These are phyloP conservation scores for Globisporangium radiosum DNA, from an alignment of 352 stramenopile species.

Conservation along the genomic window DNA sequence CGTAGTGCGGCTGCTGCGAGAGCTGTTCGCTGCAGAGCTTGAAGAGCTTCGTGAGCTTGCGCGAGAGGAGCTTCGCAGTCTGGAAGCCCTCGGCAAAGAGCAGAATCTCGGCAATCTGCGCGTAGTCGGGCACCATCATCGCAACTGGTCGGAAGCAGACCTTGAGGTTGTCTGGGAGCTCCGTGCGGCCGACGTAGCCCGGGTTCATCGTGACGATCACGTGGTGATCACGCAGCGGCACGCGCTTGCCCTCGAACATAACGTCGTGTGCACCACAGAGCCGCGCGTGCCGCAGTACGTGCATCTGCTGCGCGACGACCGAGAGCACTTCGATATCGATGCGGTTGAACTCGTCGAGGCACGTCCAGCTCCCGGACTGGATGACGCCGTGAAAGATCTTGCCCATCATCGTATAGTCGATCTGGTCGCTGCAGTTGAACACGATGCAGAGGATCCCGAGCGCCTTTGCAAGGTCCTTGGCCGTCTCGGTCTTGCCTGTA, in stretches of 20 bases:
- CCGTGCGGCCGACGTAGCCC: slow-evolving; percentile 66
- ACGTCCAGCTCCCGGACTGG: slow-evolving; percentile 76
- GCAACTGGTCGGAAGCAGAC: slow-evolving; percentile 77
- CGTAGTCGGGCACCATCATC: slow-evolving; percentile 88
- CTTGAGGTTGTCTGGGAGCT: slow-evolving; percentile 84
- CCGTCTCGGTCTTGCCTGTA: slow-evolving; percentile 93
- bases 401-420: slow-evolving; percentile 88
- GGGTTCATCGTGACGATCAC: slow-evolving; percentile 90
- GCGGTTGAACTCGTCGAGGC: slow-evolving; percentile 89
- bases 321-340: slow-evolving; percentile 86
- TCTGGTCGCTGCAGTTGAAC: slow-evolving; percentile 95
- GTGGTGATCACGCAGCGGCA: slow-evolving; percentile 59
- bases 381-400: slow-evolving; percentile 82
- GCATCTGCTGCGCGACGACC: slow-evolving; percentile 85
- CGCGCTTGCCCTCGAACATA: slow-evolving; percentile 45
- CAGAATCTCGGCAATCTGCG: slow-evolving; percentile 79
- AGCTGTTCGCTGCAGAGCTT: slow-evolving; percentile 84
- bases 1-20: slow-evolving; percentile 79
- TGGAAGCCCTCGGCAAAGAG: slow-evolving; percentile 81
- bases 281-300: slow-evolving; percentile 45
- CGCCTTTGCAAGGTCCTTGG: slow-evolving; percentile 90
- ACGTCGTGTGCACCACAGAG: slow-evolving; percentile 29
- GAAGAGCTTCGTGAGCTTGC: slow-evolving; percentile 74
- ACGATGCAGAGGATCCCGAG: slow-evolving; percentile 92
- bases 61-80: slow-evolving; percentile 46